phyloP scores from a whole-genome alignment of 2,329 filamentous ascomycete species.

The Colletotrichum falcatum region DNA sequence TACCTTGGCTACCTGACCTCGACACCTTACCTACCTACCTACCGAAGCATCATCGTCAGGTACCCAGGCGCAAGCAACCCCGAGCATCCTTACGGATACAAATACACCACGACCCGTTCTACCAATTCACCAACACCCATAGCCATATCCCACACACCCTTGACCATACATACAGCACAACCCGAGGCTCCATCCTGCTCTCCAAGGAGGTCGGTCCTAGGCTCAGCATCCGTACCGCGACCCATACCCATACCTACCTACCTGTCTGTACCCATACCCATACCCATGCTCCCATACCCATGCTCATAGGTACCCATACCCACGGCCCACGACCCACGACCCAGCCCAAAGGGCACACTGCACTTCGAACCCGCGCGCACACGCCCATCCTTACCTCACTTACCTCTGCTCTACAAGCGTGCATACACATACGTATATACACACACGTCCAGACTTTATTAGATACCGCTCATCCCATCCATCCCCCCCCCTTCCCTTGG shows the following conservation, averaged over 20 bases:
- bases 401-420: conserved; percentile 34
- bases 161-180: conserved; percentile 10
- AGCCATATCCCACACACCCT: conserved; percentile 28
- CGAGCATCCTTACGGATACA: conserved; percentile 14
- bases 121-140: conserved; percentile 29
- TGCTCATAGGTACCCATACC: too few relatives aligned
- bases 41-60: conserved; percentile 23
- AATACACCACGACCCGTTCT: conserved; percentile 18
- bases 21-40: too few relatives aligned
- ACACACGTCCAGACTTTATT: conserved; percentile 39
- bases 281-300: background rate
- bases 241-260: conserved; percentile 17
- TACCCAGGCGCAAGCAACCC: conserved; percentile 35
- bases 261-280: conserved; percentile 14
- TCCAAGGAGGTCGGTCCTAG: conserved; percentile 35
- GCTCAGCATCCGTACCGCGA: conserved; percentile 19
- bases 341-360: conserved; percentile 36
- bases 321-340: conserved; percentile 4
- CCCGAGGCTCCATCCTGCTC: conserved; percentile 27
- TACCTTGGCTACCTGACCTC: conserved; percentile 30
- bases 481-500: conserved; percentile 23
- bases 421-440: background rate
- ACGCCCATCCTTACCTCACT: conserved; percentile 18
- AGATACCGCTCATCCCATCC: conserved; percentile 41
- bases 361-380: conserved; percentile 29